phyloP scores from a whole-genome alignment of 1,284 basidiomycete species.

The Cryptococcus sp. region DNA sequence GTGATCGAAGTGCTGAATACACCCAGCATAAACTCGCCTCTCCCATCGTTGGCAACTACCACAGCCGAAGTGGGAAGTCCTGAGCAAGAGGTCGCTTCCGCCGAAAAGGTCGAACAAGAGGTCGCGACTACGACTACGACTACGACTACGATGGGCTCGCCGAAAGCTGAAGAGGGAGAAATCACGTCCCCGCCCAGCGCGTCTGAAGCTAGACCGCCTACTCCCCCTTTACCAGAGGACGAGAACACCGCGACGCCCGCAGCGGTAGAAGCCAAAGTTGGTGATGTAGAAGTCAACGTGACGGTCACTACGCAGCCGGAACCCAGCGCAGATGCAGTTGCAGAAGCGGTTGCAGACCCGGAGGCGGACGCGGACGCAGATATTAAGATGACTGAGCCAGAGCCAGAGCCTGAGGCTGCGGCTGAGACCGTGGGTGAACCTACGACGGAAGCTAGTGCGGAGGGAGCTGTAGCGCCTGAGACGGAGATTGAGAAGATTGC shows the following conservation, averaged over 20 bases:
- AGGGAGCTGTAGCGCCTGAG: no score
- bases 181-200: no score
- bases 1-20: slow-evolving; percentile 51
- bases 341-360: no score
- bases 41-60: slow-evolving; percentile 12
- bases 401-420: no score
- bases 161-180: no score
- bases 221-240: neutral
- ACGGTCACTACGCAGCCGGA: neutral
- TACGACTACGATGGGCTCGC: neutral
- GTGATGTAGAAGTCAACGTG: neutral
- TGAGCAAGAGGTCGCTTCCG: neutral
- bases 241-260: no score
- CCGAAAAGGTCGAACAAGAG: neutral
- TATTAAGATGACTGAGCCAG: no score
- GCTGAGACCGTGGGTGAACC: no score
- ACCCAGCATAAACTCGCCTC: slow-evolving; percentile 30
- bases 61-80: neutral
- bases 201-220: neutral
- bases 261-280: no score
- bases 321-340: neutral
- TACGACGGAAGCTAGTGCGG: no score
- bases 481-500: no score
- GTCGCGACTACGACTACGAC: neutral
- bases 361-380: no score